Percentiles rank a stretch among this genome's conserved stretches.
phyloP scores from a whole-genome alignment of 1,284 basidiomycete species.

The Malassezia psittaci region DNA sequence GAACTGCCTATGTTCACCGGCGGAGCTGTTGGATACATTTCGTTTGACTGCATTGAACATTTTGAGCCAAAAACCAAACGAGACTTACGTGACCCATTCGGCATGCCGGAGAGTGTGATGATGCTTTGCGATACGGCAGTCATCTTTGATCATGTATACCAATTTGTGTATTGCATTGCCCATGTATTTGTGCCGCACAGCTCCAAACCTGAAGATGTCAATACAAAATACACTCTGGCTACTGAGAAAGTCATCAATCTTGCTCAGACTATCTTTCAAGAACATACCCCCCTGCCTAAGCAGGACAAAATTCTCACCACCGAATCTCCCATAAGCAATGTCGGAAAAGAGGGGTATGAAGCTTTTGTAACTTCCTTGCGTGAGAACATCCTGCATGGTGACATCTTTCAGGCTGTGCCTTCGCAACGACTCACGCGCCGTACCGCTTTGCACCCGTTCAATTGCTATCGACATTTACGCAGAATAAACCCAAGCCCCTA shows the following conservation, averaged over 20 bases:
- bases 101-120: conserved; percentile 87
- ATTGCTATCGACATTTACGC: conserved; percentile 82
- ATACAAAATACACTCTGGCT: conserved; percentile 25
- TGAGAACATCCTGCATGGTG: conserved; percentile 84
- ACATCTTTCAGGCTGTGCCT: conserved; percentile 98
- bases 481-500: conserved; percentile 95
- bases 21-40: conserved; percentile 92
- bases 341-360: conserved; percentile 87
- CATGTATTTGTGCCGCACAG: conserved; percentile 74
- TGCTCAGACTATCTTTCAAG: conserved; percentile 18
- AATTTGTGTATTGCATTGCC: conserved; percentile 83
- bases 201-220: conserved; percentile 51
- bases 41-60: conserved; percentile 89
- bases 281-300: conserved; percentile 54
- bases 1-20: conserved; percentile 91
- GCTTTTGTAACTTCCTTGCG: conserved; percentile 82
- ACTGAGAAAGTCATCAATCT: conserved; percentile 21
- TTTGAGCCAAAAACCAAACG: conserved; percentile 65
- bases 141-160: conserved; percentile 93
- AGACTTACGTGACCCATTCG: conserved; percentile 59
- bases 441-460: conserved; percentile 88
- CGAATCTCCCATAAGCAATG: conserved; percentile 61
- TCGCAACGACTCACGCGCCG: conserved; percentile 77
- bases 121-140: conserved; percentile 92
- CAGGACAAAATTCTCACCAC: conserved; percentile 49